These are phyloP conservation scores for Salix arbutifolia DNA, from an alignment of 345 rosid species.

Conservation along the genomic window DNA sequence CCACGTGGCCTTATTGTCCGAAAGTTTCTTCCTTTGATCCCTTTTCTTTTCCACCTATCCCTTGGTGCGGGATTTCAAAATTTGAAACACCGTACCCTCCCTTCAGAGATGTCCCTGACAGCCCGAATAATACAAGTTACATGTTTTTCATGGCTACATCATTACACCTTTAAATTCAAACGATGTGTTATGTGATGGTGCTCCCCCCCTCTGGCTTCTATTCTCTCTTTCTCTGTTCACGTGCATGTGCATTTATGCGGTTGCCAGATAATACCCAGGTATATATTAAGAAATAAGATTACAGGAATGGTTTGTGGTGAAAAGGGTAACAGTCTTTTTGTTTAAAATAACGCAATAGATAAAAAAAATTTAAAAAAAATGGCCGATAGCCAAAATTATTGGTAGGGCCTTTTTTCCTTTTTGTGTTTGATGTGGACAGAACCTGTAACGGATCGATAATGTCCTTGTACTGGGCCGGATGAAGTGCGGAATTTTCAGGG, in stretches of 20 bases:
- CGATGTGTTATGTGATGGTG: background rate
- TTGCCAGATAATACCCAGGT: background rate
- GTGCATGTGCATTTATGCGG: background rate
- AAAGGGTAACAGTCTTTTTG: constrained; percentile 3
- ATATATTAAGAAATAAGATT: too few relatives aligned
- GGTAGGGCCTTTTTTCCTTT: background rate
- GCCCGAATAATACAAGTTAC: background rate
- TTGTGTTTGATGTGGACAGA: background rate
- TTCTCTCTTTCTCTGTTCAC: background rate
- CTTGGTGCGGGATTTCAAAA: constrained; percentile 33
- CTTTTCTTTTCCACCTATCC: constrained; percentile 8
- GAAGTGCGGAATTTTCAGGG: background rate
- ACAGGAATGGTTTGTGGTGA: background rate
- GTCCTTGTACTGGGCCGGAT: background rate
- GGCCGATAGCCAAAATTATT: background rate
- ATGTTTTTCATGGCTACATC: constrained; percentile 18
- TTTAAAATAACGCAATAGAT: background rate
- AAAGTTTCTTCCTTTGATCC: constrained; percentile 19
- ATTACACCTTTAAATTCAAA: constrained; percentile 32
- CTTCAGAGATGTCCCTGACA: background rate
- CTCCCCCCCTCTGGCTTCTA: constrained; percentile 12
- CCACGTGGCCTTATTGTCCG: constrained; percentile 24
- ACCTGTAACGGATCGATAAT: background rate
- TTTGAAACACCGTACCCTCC: constrained; percentile 33
- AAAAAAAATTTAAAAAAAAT: background rate